Base-by-base conservation (phyloP, 495 filamentous ascomycete genomes). In the Xylaria longipes region DNA sequence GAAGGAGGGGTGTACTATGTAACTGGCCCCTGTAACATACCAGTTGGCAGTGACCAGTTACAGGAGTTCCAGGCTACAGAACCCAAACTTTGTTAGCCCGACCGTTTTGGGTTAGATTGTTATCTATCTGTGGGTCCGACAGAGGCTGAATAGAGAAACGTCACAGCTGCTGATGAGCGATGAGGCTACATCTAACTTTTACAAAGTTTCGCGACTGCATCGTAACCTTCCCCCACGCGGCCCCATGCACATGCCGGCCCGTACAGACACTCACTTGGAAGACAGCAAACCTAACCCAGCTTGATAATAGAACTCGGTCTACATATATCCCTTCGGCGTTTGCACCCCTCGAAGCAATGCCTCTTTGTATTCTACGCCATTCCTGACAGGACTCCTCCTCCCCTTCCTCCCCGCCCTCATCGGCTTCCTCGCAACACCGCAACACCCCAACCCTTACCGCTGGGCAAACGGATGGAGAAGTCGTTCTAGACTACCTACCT, bases 171-270 rank as follows among this genome's bases (percentile, higher is more conserved):
- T 9, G 2, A 7, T 1, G 45, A 46, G 17, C 45, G 45, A 46
- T n/a, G 45, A 46, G 45, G 45, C 46, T 50, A 48, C 15, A 37
- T 37, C 3, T 8, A 3, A 37, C 35, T 8, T 17, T 20, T 15
- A 14, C 41, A 27, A 22, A 46, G 25, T 56, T 29, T 29, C 25
- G 72, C 65, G 62, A 70, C 31, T 50, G 68, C 50, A 77, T 73
- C 67, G 72, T 74, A 29, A 60, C 70, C 22, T 50, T 75, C 29
- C 68, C 39, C 71, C 77, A 25, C 48, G 69, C 41, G 72, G 73
- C 22, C 27, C 31, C 22, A 5, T 60, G 17, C 57, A 37, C 57
- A 37, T 60, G 20, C 57, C 17, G 57, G 57, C 57, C 27, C 27
- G 52, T 29, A 31, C 31, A 15, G 52, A 29, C 50, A 27, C 12